A percentile compares a stretch with the other conserved stretches of the same genome.
phyloP scores from a whole-genome alignment of 192 early-diverging fungal genomes.

The Piromyces finnis region DNA sequence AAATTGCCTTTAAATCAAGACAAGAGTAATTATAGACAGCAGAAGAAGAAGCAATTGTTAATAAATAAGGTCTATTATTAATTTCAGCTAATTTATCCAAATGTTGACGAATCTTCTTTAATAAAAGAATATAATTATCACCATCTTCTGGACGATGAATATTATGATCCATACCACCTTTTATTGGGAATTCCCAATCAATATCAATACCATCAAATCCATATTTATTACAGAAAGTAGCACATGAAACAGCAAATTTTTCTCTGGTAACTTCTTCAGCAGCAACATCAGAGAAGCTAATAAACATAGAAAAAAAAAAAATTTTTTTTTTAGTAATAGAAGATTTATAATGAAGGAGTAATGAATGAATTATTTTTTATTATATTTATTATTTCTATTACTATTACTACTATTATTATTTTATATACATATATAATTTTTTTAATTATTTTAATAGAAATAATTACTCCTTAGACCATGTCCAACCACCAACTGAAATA shows the following conservation, averaged over 20 bases:
- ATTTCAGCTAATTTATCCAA: conserved; percentile 34
- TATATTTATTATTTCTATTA: too few species aligned
- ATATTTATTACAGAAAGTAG: conserved; percentile 17
- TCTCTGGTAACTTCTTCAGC: conserved; percentile 18
- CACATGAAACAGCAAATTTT: conserved; percentile 36
- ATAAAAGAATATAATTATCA: conserved; percentile 54
- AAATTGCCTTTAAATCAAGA: conserved; percentile 31
- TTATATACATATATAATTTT: too few species aligned
- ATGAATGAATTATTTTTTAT: too few species aligned
- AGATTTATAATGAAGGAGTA: too few species aligned
- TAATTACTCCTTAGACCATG: conserved; percentile 31
- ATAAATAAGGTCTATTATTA: conserved; percentile 25
- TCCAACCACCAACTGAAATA: conserved; percentile 66
- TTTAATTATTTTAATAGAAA: too few species aligned
- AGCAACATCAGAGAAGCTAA: conserved; percentile 39
- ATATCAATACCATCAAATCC: conserved; percentile 38
- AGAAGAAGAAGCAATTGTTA: conserved; percentile 50
- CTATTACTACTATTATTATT: too few species aligned
- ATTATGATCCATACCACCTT: conserved; percentile 30
- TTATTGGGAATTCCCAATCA: conserved; percentile 62
- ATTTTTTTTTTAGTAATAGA: too few species aligned
- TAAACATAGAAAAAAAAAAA: too few species aligned
- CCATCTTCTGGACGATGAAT: conserved; percentile 48
- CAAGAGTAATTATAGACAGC: conserved; percentile 59
- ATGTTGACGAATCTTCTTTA: conserved; percentile 46